phyloP scores from a whole-genome alignment of 2,329 filamentous ascomycete genomes.

The Aulographum hederae region DNA sequence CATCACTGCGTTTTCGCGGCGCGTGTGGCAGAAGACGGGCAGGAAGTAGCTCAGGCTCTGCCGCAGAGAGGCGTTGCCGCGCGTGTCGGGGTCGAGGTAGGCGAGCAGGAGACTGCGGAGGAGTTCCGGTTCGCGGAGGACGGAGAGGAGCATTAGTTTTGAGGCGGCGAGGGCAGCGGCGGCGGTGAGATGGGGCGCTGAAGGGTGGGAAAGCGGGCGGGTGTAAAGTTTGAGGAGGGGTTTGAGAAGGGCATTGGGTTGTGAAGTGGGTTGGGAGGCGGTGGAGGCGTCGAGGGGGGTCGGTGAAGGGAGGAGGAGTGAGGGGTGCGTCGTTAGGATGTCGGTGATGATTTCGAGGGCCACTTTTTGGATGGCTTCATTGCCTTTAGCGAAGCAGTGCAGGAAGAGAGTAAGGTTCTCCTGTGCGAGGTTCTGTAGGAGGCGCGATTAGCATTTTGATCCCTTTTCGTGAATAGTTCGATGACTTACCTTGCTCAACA shows the following conservation, averaged over 20 bases:
- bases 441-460: no score
- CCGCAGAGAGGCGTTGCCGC: conserved; percentile 61
- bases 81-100: conserved; percentile 77
- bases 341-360: conserved; percentile 85
- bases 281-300: conserved; percentile 17
- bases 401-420: conserved; percentile 88
- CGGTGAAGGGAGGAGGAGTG: conserved; percentile 47
- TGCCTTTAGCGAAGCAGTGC: conserved; percentile 88
- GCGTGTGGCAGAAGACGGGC: conserved; percentile 81
- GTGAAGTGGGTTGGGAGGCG: conserved; percentile 17
- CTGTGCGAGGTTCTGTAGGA: conserved; percentile 57
- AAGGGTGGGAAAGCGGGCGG: conserved; percentile 57
- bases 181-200: conserved; percentile 58
- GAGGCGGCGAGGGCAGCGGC: conserved; percentile 58
- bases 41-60: conserved; percentile 88
- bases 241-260: conserved; percentile 26
- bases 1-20: conserved; percentile 61
- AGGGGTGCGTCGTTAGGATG: conserved; percentile 75
- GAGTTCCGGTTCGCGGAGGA: conserved; percentile 39
- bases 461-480: conserved; percentile 4
- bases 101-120: conserved; percentile 67
- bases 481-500: conserved; percentile 57
- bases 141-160: conserved; percentile 67
- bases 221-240: conserved; percentile 71
- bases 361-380: conserved; percentile 75